Base-by-base conservation (phyloP, 495 filamentous ascomycete genomes). In the Bombardia bombarda region DNA sequence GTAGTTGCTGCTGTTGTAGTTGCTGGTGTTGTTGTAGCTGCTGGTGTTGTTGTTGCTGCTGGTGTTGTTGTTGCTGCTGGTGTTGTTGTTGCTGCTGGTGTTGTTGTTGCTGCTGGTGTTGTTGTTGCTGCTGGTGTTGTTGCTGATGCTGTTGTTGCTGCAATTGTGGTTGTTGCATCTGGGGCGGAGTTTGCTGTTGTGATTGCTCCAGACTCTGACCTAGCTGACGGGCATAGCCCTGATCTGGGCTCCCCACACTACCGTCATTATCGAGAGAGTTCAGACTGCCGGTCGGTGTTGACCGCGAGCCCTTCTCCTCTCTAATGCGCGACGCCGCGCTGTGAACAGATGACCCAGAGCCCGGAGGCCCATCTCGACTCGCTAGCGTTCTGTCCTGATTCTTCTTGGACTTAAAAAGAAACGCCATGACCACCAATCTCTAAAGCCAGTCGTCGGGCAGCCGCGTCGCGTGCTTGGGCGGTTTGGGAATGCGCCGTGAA, bases 351-450 rank as follows among this genome's bases (percentile, higher is more conserved):
- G 60, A 51, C 16, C 44, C 53, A 3, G 57, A 55, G 4, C 61
- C 62, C 19, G 65, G 66, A 35, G 56, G 54, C 21, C 67, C 69
- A 55, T 74, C 69, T 49, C 69, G 64, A 49, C 66, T 72, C 20
- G 61, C 42, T 17, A 70, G 45, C 32, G 54, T 64, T 50, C 69
- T 62, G 44, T 72, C 67, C 53, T 77, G 75, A 46, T 77, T 68
- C 62, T 83, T 83, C 61, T 81, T 82, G 39, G 75, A 79, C 62
- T 81, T 81, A 69, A 84, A 84, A 46, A 86, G 72, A 61, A 84
- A 86, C 43, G 79, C 78, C 82, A 86, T 86, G 58, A 58, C 65
- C n/a, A n/a, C n/a, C 65, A 38, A 20, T 42, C 35, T 19, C 6
- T 38, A 30, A 17, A 37, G 17, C 34, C 21, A 43, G 18, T 42